These are phyloP conservation scores for Silene conica DNA, from an alignment of 148 eudicot genomes.

Conservation along the genomic window DNA sequence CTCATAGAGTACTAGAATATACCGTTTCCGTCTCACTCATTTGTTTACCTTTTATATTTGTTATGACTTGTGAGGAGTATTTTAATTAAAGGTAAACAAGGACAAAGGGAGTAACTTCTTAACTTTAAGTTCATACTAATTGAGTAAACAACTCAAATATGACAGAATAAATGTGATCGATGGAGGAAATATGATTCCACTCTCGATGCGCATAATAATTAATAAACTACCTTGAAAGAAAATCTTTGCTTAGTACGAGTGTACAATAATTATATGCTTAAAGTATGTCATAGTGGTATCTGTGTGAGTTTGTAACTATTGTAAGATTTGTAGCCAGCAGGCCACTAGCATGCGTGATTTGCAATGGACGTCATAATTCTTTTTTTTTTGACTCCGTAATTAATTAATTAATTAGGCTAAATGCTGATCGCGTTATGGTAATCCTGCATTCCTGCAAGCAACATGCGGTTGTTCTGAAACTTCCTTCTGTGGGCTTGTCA, in stretches of 20 bases:
- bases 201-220: background rate
- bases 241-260: background rate
- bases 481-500: background rate
- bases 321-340: too few species aligned
- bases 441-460: constrained; percentile 3
- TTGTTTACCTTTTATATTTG: too few species aligned
- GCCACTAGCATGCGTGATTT: background rate
- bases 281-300: background rate
- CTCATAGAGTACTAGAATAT: too few species aligned
- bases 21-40: too few species aligned
- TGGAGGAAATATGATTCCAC: background rate
- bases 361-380: constrained; percentile 3
- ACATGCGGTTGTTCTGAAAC: background rate
- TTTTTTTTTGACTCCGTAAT: background rate
- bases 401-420: background rate
- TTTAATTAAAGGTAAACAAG: too few species aligned
- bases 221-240: background rate
- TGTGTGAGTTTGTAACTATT: too few species aligned
- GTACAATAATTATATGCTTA: background rate
- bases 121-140: too few species aligned
- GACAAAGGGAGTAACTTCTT: too few species aligned
- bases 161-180: too few species aligned
- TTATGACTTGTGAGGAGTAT: too few species aligned
- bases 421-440: background rate
- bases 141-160: too few species aligned